Base-by-base conservation (phyloP, 257 asterid species). In the Linderniella brevidens region DNA sequence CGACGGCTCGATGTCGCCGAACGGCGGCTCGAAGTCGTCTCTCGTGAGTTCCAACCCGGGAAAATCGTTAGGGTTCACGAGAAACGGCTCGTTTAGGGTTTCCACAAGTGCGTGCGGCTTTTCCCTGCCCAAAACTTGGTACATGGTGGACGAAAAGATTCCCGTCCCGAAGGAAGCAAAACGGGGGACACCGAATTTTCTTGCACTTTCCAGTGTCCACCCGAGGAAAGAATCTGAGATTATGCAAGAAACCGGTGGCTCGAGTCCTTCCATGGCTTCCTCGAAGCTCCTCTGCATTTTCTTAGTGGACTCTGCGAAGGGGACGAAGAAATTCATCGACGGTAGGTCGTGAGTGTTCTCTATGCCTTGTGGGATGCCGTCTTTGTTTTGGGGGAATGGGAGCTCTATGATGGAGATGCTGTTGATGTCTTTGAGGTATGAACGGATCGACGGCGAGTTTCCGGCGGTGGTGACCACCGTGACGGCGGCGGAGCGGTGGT, bases 261-360 rank as follows among this genome's bases (percentile, higher is more conserved):
- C 35, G 0, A 84, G 64, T 20, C 41, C 39, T 41, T 66, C 46
- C 0, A 80, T 50, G 12, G 68, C 65, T 3, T 58, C 13, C 12
- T 80, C 93, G 59, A 86, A 81, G 42, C 54, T 37, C 6, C 55
- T 53, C 45, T 64, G 70, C 88, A 86, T 76, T 46, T 62, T 77
- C 44, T 74, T 68, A 0, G 75, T 70, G 41, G 90, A 64, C 1
- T 10, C 19, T 0, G 53, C 69, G 19, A 86, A 81, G 8, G 58
- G 60, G 19, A 41, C 0, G 41, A 78, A 70, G 15, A 15, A 48
- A 0, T 67, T 46, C 53, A 64, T 62, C 35, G 77, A 71, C 5
- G 81, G 77, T n/a, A 81, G 58, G 0, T 64, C 47, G 13, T 86
- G 73, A 0, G 94, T 78, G 73, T 61, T 85, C 54, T 85, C 92